Evolutionary conservation across 805 yeast species (phyloP), one percentile per base, ranked within the genome.

Genomic region (Wickerhamomyces alni): DNA sequence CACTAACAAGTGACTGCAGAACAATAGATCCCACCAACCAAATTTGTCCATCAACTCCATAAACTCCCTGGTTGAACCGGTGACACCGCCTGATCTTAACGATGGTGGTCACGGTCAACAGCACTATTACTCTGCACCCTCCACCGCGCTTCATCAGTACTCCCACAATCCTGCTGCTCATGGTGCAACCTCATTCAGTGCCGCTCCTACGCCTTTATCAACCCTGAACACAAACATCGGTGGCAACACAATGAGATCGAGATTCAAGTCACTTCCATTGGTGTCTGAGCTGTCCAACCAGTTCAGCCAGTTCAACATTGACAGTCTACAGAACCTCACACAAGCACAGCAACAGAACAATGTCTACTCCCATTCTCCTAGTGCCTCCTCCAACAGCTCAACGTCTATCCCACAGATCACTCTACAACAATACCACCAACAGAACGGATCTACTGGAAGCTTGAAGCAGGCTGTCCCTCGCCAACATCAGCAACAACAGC

Each of bases 41-140:
- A 55, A 41, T 28, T 40, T 47, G 2, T 55, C 59, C 8, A 48
- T 54, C 47, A 68, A 70, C 47, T 68, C 72, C 12, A 52, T 67
- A 33, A 56, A 58, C 18, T 70, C 77, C 17, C 43, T 73, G 29
- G 63, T 70, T 21, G 79, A 73, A 47, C 79, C 79, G 8, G 59
- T 73, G 30, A 73, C 79, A 3, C 79, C 79, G 3, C 76, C 77
- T 45, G 65, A 48, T 25, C 43, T 54, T 22, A 51, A 56, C 19
- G 59, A 56, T 28, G 48, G 50, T 43, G 40, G 37, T 29, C 47
- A 35, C 40, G 45, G 46, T 17, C 28, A 27, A 37, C 50, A 49
- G 29, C 55, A 51, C 33, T 57, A 53, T 38, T 30, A 33, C 34
- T 13, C 26, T 19, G 19, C 43, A 21, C 17, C 26, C 36, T 21